phyloP scores from a whole-genome alignment of 352 stramenopile species.

The Phytophthora vignae region DNA sequence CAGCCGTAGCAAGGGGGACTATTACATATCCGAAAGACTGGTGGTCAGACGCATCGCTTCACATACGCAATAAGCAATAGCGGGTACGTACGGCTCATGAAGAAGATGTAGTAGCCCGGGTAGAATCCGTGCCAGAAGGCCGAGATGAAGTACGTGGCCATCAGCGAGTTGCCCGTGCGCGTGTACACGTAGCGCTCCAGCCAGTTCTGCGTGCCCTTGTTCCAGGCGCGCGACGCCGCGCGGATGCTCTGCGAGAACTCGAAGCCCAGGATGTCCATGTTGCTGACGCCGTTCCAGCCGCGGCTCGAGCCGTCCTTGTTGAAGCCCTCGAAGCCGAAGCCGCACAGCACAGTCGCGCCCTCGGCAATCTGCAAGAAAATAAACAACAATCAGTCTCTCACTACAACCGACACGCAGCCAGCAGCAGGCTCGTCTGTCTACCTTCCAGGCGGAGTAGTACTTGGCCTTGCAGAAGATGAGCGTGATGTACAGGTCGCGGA shows the following conservation, averaged over 20 bases:
- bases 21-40: no score
- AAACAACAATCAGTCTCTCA: constrained; percentile 48
- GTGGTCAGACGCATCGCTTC: constrained; percentile 5
- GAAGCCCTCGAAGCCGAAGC: constrained; percentile 96
- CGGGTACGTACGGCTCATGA: constrained; percentile 74
- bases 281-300: constrained; percentile 96
- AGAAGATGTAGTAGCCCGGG: constrained; percentile 98
- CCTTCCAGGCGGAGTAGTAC: constrained; percentile 98
- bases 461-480: constrained; percentile 93
- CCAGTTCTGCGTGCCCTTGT: constrained; percentile 97
- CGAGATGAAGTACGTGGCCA: constrained; percentile 95
- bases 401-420: background rate
- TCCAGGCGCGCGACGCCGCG: constrained; percentile 92
- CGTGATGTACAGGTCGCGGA: constrained; percentile 91
- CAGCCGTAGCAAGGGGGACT: no score
- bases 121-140: constrained; percentile 99
- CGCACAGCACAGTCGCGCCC: constrained; percentile 81
- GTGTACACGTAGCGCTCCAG: constrained; percentile 98
- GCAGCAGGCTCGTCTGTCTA: constrained; percentile 44
- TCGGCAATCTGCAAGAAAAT: constrained; percentile 58
- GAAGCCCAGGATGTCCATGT: constrained; percentile 97
- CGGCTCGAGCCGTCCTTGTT: constrained; percentile 83
- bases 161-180: constrained; percentile 92
- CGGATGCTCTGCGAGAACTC: constrained; percentile 94
- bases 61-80: background rate